Evolutionary conservation across 306 rosid species (phyloP).

Genomic region (Luffa aegyptiaca): DNA sequence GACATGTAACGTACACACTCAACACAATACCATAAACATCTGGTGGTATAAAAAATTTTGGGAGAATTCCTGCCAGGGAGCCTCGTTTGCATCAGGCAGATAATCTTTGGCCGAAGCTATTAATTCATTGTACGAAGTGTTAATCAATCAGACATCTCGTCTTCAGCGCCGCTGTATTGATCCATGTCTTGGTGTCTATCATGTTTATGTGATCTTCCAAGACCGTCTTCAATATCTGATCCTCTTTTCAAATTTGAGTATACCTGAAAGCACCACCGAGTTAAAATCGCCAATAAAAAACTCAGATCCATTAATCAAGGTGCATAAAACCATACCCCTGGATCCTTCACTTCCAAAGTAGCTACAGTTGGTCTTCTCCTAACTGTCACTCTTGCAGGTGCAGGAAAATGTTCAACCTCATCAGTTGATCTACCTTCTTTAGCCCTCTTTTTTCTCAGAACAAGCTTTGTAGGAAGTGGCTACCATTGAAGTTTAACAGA

Average conservation of each 20-base stretch:
- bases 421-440: constrained; percentile 79
- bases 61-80: neutral
- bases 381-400: constrained; percentile 72
- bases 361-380: constrained; percentile 67
- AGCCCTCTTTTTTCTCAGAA: constrained; percentile 84
- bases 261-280: constrained; percentile 37
- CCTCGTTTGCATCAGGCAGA: neutral
- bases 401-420: constrained; percentile 77
- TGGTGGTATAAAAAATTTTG: neutral
- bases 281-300: neutral
- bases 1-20: neutral
- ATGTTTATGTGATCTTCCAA: constrained; percentile 47
- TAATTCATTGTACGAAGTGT: neutral
- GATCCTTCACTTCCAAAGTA: constrained; percentile 59
- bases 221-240: constrained; percentile 55
- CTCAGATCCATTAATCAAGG: neutral
- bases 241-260: constrained; percentile 43
- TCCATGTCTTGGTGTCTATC: constrained; percentile 44
- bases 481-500: constrained; percentile 24
- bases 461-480: constrained; percentile 94
- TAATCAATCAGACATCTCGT: constrained; percentile 68
- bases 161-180: constrained; percentile 81
- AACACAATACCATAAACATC: neutral
- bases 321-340: constrained; percentile 40
- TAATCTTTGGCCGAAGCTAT: neutral